These are phyloP conservation scores for Dipodascopsis uninucleata DNA, from an alignment of 805 yeast genomes.

Conservation along the genomic window DNA sequence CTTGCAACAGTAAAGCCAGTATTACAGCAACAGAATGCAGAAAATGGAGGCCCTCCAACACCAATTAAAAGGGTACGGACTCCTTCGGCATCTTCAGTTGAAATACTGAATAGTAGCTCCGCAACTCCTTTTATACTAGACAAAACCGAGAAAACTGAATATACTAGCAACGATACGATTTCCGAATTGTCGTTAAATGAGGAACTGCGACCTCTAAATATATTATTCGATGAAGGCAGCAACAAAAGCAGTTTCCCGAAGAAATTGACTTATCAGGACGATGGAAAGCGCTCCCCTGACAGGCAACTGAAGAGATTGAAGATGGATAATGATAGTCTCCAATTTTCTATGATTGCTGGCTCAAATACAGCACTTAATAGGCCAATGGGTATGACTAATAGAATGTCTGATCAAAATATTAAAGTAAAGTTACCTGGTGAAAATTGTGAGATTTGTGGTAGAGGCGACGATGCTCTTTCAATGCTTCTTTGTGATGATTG, in stretches of 20 bases:
- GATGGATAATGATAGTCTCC: not conserved
- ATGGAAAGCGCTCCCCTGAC: constrained; percentile 1
- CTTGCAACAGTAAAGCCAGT: constrained; percentile 26
- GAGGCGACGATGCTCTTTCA: constrained; percentile 21
- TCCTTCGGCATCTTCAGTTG: constrained; percentile 7
- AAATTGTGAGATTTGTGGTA: constrained; percentile 33
- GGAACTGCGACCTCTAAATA: too few relatives aligned
- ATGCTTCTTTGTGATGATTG: constrained; percentile 63
- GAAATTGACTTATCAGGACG: not conserved
- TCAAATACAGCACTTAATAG: constrained; percentile 21
- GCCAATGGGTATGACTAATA: constrained; percentile 16
- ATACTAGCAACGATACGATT: not conserved
- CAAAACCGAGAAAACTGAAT: not conserved
- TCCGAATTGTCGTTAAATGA: not conserved
- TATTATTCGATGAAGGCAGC: not conserved
- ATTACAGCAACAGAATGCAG: constrained; percentile 25
- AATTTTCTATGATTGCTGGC: constrained; percentile 13
- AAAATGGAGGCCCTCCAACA: constrained; percentile 22
- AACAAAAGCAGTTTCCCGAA: not conserved
- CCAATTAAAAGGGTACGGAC: constrained; percentile 22
- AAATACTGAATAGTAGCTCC: not conserved
- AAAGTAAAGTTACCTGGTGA: constrained; percentile 12
- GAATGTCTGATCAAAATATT: constrained; percentile 4
- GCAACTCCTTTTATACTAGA: not conserved
- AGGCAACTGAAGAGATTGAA: not conserved